Evolutionary conservation across 805 yeast genomes (phyloP).

Genomic region (Cyberlindnera japonica): DNA sequence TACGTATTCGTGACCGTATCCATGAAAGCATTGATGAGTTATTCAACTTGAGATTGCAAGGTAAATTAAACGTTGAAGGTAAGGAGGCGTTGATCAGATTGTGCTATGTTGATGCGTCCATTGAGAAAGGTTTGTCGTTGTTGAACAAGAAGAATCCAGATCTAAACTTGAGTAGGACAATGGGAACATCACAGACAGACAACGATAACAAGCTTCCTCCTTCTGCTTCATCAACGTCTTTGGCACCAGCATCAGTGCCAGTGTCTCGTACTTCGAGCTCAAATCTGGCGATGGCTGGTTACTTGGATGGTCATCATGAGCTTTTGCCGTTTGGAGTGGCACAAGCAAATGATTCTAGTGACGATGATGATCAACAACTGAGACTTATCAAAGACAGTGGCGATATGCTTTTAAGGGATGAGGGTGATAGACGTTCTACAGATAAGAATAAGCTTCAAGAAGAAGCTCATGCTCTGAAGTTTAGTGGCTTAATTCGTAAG

Average conservation of each 20-base stretch:
- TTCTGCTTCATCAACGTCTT: background rate
- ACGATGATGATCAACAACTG: slow-evolving; percentile 23
- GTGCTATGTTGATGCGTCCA: slow-evolving; percentile 66
- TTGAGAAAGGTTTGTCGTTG: slow-evolving; percentile 48
- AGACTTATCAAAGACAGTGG: slow-evolving; percentile 8
- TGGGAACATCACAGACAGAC: too few relatives aligned
- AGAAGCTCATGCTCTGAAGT: slow-evolving; percentile 24
- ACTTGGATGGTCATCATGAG: slow-evolving; percentile 31
- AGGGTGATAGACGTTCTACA: slow-evolving; percentile 9
- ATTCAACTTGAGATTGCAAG: slow-evolving; percentile 51
- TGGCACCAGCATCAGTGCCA: slow-evolving; percentile 3
- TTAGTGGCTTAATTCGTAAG: slow-evolving; percentile 15
- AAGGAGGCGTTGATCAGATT: slow-evolving; percentile 73
- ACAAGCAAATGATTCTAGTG: slow-evolving; percentile 29
- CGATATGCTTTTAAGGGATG: slow-evolving; percentile 5
- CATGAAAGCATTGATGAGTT: slow-evolving; percentile 53
- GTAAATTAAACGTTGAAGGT: slow-evolving; percentile 61
- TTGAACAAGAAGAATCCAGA: slow-evolving; percentile 30
- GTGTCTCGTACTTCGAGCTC: slow-evolving; percentile 19
- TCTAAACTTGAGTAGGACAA: too few relatives aligned
- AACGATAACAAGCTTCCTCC: background rate
- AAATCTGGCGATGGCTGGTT: slow-evolving; percentile 24
- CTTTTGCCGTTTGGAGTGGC: slow-evolving; percentile 36
- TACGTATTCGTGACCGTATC: slow-evolving; percentile 36
- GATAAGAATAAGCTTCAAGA: slow-evolving; percentile 23